Base-by-base conservation (phyloP, 2,329 filamentous ascomycete genomes). In the Didymella arachidicola region DNA sequence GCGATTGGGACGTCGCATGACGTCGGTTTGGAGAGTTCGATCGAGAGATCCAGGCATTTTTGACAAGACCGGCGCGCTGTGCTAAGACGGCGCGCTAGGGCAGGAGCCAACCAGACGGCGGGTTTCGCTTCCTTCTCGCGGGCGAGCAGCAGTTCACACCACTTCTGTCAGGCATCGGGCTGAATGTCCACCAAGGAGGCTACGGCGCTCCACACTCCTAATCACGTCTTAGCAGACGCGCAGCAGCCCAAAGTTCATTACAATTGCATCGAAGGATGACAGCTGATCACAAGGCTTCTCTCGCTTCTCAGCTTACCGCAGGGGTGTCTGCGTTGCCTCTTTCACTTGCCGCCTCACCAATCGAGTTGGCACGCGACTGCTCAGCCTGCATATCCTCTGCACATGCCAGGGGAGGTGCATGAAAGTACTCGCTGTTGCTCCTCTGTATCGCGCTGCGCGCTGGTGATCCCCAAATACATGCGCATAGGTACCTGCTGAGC, bases 1-100 rank as follows among this genome's bases (percentile, higher is more conserved):
- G 22, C 45, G 41, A 36, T 46, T 49, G 8, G 19, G 27, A 36
- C 34, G 26, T 39, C 50, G n/a, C 41, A 59, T 54, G 56, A 59
- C 50, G 56, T 54, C 51, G 45, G 7, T 10, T 36, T n/a, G 41
- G 50, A 41, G 19, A 45, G 36, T 34, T 45, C 45, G 50, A 59
- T 54, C 60, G 66, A 59, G 64, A 63, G 61, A 68, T 63, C 38
- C 58, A 63, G 55, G 59, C 56, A 62, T 43, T 60, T 41, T 57
- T 43, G 54, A 46, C 43, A 59, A 57, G 50, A 51, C 54, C 61
- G 45, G 50, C 43, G 48, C 44, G 48, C 43, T 39, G 30, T 53
- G 49, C 49, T 44, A 53, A 44, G 14, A 53, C 53, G 45, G 49
- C 52, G 53, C 57, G 53, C 59, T 64, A 61, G 47, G 27, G 12